phyloP scores from a whole-genome alignment of 2,329 filamentous ascomycete genomes.

The Xylaria sp. region DNA sequence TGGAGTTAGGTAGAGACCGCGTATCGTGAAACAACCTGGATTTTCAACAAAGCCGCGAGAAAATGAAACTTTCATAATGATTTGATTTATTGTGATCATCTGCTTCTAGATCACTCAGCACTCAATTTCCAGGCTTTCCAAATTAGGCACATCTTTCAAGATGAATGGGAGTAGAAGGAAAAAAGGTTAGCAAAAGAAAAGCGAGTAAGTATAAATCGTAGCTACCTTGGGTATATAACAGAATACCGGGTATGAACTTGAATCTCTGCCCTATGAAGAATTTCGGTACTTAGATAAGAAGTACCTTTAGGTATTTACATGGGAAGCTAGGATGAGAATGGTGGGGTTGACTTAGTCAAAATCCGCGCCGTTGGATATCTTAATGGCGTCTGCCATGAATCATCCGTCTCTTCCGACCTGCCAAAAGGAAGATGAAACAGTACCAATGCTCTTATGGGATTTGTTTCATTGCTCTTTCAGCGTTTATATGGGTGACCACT shows the following conservation, averaged over 20 bases:
- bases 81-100: not conserved
- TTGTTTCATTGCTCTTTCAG: not conserved
- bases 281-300: conserved; percentile 15
- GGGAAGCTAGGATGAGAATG: conserved; percentile 15
- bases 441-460: not conserved
- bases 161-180: not conserved
- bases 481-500: not conserved
- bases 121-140: conserved; percentile 7
- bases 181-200: conserved; percentile 8
- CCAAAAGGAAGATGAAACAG: conserved; percentile 3
- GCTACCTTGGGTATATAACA: not conserved
- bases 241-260: not conserved
- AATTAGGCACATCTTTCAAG: not conserved
- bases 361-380: conserved; percentile 1
- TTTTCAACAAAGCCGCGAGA: not conserved
- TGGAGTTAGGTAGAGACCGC: not conserved
- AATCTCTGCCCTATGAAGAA: not conserved
- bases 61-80: not conserved
- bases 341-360: conserved; percentile 20
- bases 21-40: not conserved
- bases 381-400: not conserved
- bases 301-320: not conserved
- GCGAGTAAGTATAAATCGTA: not conserved
- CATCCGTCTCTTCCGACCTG: conserved; percentile 5
- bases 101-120: not conserved